phyloP scores from a whole-genome alignment of 2,329 filamentous ascomycete species.

The Proliferodiscus dingleyae region DNA sequence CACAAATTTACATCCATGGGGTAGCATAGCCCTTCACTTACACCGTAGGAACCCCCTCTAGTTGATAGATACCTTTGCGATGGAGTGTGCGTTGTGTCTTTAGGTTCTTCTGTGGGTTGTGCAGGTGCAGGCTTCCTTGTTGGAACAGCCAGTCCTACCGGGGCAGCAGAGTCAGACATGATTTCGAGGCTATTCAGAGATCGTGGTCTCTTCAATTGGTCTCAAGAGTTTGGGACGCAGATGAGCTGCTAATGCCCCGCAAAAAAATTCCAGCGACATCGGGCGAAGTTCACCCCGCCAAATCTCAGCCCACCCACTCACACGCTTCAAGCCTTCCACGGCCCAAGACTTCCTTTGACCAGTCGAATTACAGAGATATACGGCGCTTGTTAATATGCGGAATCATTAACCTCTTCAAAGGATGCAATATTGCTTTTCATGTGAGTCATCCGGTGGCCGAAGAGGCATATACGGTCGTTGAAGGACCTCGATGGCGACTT shows the following conservation, averaged over 20 bases:
- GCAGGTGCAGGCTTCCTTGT: constrained; percentile 14
- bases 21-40: constrained; percentile 33
- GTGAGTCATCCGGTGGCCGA: too few relatives aligned
- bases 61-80: constrained; percentile 61
- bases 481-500: too few relatives aligned
- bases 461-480: too few relatives aligned
- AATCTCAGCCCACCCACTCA: too few relatives aligned
- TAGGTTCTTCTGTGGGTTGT: constrained; percentile 11
- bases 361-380: too few relatives aligned
- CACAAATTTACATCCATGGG: constrained; percentile 9
- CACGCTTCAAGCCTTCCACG: too few relatives aligned
- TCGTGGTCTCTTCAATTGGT: background rate
- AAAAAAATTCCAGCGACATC: background rate
- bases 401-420: too few relatives aligned
- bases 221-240: background rate
- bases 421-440: too few relatives aligned
- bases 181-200: background rate
- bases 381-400: too few relatives aligned
- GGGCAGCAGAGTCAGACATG: constrained; percentile 18
- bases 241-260: background rate
- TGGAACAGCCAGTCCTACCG: constrained; percentile 22
- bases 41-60: constrained; percentile 57
- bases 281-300: too few relatives aligned
- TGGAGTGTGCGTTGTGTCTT: constrained; percentile 35
- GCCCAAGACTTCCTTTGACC: too few relatives aligned